Conservation (phyloP, 208 protist species). For the Acanthamoeba quina region DNA sequence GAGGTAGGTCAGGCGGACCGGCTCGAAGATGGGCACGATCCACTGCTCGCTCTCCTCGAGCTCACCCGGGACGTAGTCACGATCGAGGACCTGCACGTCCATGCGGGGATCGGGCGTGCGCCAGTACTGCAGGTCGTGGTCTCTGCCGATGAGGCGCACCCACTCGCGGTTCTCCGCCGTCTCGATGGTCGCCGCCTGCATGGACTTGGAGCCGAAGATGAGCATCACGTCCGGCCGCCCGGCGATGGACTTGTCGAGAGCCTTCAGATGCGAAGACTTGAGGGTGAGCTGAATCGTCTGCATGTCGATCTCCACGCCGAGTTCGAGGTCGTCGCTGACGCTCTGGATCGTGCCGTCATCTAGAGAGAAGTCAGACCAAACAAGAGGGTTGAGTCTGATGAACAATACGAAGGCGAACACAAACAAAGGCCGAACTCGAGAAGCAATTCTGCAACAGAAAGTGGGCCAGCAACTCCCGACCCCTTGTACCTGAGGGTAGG, state of each 20-base stretch:
- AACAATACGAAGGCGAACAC: background rate
- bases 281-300: constrained; percentile 74
- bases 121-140: constrained; percentile 87
- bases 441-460: background rate
- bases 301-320: constrained; percentile 71
- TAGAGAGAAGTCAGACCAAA: constrained; percentile 21
- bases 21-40: constrained; percentile 84
- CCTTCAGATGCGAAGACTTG: constrained; percentile 78
- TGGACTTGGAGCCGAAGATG: constrained; percentile 77
- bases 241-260: constrained; percentile 76
- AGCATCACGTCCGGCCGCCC: constrained; percentile 60
- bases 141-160: constrained; percentile 83
- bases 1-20: constrained; percentile 80
- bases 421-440: background rate
- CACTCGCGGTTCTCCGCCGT: constrained; percentile 80
- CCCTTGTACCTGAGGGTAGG: background rate
- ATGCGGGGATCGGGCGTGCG: constrained; percentile 75
- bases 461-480: background rate
- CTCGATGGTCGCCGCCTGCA: constrained; percentile 85
- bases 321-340: constrained; percentile 51
- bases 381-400: too few relatives aligned
- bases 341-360: constrained; percentile 16
- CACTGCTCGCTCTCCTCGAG: constrained; percentile 81
- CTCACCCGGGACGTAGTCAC: constrained; percentile 85
- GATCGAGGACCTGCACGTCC: constrained; percentile 59